Conservation (phyloP, 2,329 filamentous ascomycete genomes). For the Exophiala oligosperma region DNA sequence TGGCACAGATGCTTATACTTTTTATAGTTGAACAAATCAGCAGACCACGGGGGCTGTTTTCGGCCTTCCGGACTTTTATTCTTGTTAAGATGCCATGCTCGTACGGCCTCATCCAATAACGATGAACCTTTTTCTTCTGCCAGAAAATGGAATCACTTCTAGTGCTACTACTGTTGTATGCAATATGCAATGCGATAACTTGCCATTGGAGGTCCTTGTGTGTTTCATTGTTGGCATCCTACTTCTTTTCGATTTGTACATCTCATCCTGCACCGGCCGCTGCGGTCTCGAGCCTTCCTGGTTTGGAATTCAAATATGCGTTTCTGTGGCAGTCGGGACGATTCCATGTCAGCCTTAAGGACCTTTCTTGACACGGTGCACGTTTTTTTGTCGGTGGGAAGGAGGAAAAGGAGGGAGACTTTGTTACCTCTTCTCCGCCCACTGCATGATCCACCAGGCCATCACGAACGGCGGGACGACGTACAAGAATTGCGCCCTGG, state of each 20-base stretch:
- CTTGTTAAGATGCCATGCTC: no score
- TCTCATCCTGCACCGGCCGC: background rate
- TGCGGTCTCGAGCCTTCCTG: slow-evolving; percentile 31
- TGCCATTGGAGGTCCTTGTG: no score
- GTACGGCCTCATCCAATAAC: no score
- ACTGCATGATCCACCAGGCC: slow-evolving; percentile 81
- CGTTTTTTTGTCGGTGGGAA: background rate
- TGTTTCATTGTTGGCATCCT: no score
- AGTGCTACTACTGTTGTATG: no score
- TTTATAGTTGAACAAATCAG: no score
- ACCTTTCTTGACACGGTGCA: no score
- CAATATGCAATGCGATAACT: no score
- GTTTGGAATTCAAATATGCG: slow-evolving; percentile 51
- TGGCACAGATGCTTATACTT: background rate
- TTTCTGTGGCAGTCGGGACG: slow-evolving; percentile 37
- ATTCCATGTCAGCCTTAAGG: background rate
- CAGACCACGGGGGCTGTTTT: no score
- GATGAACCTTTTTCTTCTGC: no score
- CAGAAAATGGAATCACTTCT: no score
- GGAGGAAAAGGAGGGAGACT: background rate
- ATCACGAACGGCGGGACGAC: slow-evolving; percentile 74
- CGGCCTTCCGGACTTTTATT: no score
- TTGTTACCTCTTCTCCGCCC: slow-evolving; percentile 56
- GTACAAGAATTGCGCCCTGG: slow-evolving; percentile 83
- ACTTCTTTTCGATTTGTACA: background rate